Evolutionary conservation across 768 basidiomycete species (phyloP), one percentile per base, ranked within the genome.

Genomic region (Leccinum boreale): DNA sequence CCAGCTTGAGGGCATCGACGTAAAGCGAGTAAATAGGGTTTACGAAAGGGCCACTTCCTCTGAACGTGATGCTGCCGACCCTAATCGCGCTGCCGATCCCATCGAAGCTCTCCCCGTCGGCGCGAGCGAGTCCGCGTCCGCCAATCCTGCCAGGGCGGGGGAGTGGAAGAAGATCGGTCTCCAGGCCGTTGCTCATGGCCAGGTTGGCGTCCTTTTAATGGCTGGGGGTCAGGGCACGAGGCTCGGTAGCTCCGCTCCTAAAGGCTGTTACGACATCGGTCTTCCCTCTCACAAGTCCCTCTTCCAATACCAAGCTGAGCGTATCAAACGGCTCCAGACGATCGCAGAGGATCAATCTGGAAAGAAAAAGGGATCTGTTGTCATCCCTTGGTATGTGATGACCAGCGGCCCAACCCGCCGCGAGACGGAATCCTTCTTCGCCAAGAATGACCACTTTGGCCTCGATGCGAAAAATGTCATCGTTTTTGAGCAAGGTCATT

Each of bases 351-450:
- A 79, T 36, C 76, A 82, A 59, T 70, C 65, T 50, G 69, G 73
- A 39, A 85, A 85, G 65, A 74, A 81, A 15, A 69, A 74, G 17
- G 84, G 82, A 50, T 82, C 84, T 1, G 90, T 92, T 53, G 72
- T 84, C 53, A 85, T 98, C 56, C 92, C 92, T 36, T 98, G 97
- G 97, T 98, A 98, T 76, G 86, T 99, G 67, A 99, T 99, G 97
- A 98, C 96, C 56, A 94, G 92, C 69, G 95, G 95, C 23, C 97
- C 96, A 39, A 99, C 97, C 35, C 85, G 94, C 62, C 78, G 75
- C 42, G 90, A 88, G 35, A 98, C 97, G 23, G 90, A 92, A 72
- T 76, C 76, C 26, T 98, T 89, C 80, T 98, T 98, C 76, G 77
- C 76, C 60, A 77, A 82, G 59, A 81, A 94, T 74, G 71, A 73